A percentile compares a stretch with the other conserved stretches of the same genome.
phyloP scores from a whole-genome alignment of 768 basidiomycete genomes.

The Tulasnella sp. region DNA sequence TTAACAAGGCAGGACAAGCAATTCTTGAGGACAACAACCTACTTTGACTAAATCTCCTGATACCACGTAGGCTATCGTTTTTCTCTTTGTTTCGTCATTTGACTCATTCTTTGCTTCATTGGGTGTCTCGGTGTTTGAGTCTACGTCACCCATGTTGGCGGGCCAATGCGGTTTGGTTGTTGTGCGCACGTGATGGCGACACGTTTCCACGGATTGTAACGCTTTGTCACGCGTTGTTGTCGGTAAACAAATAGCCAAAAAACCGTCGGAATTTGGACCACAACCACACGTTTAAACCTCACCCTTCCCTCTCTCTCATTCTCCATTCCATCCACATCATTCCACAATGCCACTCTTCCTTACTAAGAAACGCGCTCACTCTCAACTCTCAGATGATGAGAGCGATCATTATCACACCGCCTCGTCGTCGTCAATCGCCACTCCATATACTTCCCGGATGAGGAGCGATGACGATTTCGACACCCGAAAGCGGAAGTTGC shows the following conservation, averaged over 20 bases:
- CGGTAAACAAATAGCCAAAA: too few relatives aligned
- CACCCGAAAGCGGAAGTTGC: constrained; percentile 6
- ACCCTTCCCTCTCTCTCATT: neutral
- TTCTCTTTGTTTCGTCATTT: too few relatives aligned
- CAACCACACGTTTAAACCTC: neutral
- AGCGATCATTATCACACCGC: neutral
- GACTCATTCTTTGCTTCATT: too few relatives aligned
- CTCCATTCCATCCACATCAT: neutral
- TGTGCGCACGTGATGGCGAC: too few relatives aligned
- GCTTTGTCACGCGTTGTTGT: too few relatives aligned
- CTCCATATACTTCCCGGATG: neutral
- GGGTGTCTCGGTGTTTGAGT: too few relatives aligned
- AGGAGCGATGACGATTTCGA: neutral
- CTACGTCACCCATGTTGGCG: too few relatives aligned
- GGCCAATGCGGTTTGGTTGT: too few relatives aligned
- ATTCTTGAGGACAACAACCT: constrained; percentile 8
- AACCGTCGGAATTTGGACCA: neutral
- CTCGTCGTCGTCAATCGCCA: constrained; percentile 2
- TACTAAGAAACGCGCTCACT: constrained; percentile 5
- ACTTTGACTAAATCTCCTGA: constrained; percentile 48
- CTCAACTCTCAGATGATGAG: constrained; percentile 3
- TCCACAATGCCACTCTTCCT: constrained; percentile 10
- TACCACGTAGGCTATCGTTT: constrained; percentile 36
- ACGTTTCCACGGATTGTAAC: too few relatives aligned
- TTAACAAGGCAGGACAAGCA: neutral